Conservation (phyloP, 805 yeast species). For the Starmerella sp. region DNA sequence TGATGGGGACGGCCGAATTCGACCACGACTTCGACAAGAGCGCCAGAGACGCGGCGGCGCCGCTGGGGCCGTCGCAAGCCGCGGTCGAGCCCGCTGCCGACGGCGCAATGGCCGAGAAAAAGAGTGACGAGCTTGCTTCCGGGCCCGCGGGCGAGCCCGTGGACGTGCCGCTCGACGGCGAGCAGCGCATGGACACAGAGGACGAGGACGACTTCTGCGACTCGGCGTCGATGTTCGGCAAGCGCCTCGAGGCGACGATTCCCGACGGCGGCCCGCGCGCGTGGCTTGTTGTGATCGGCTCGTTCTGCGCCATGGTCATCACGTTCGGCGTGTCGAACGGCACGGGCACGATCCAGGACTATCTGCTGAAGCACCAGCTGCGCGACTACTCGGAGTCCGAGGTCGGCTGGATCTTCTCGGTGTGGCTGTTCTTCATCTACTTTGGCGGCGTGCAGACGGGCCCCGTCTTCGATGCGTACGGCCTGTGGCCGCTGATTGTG, state of each 20-base stretch:
- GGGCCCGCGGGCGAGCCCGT: not conserved
- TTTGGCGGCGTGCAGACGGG: slow-evolving; percentile 41
- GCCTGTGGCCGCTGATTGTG: slow-evolving; percentile 38
- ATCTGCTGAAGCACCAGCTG: slow-evolving; percentile 44
- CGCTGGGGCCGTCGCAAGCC: not conserved
- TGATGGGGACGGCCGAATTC: not conserved
- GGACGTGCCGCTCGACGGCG: not conserved
- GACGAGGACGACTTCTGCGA: not conserved
- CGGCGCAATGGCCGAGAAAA: not conserved
- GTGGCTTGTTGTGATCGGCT: slow-evolving; percentile 44
- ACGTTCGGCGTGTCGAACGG: slow-evolving; percentile 58
- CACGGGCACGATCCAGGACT: slow-evolving; percentile 58
- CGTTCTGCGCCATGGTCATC: slow-evolving; percentile 45
- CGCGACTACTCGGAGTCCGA: slow-evolving; percentile 36
- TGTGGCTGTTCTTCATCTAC: slow-evolving; percentile 32
- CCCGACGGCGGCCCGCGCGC: slow-evolving; percentile 50
- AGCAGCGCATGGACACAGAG: not conserved
- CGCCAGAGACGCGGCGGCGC: not conserved
- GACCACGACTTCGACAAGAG: not conserved
- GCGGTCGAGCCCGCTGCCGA: not conserved
- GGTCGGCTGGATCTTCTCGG: slow-evolving; percentile 58
- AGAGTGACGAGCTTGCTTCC: not conserved
- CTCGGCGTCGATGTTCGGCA: not conserved
- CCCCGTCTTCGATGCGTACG: slow-evolving; percentile 48
- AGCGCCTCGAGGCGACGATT: slow-evolving; percentile 3